phyloP scores from a whole-genome alignment of 352 stramenopile genomes.

The Pythium chondricola region DNA sequence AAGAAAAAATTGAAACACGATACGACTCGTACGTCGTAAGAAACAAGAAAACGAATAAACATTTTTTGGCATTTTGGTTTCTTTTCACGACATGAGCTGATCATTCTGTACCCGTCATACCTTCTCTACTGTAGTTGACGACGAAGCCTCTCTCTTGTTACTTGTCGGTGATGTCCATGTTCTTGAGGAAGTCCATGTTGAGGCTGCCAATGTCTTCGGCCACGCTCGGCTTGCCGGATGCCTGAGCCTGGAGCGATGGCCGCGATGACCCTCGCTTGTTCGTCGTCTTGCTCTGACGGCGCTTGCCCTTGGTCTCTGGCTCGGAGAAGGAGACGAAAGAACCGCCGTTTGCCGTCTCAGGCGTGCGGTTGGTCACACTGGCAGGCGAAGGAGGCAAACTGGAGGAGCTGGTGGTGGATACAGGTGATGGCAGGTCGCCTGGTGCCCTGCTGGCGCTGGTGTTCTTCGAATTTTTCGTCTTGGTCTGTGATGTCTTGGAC shows the following conservation, averaged over 20 bases:
- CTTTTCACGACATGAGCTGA: too few species aligned
- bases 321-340: slow-evolving; percentile 28
- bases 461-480: background rate
- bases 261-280: slow-evolving; percentile 7
- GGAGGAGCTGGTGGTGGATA: background rate
- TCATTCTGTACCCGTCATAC: too few species aligned
- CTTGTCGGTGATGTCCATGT: slow-evolving; percentile 24
- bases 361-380: background rate
- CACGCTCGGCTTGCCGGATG: slow-evolving; percentile 26
- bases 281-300: slow-evolving; percentile 8
- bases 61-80: too few species aligned
- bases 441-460: too few species aligned
- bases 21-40: too few species aligned
- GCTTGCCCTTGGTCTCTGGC: background rate
- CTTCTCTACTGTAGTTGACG: too few species aligned
- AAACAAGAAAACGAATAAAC: too few species aligned
- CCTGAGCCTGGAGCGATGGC: slow-evolving; percentile 11
- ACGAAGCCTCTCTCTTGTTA: slow-evolving; percentile 13
- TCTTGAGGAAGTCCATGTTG: slow-evolving; percentile 81
- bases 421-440: background rate
- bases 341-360: slow-evolving; percentile 1
- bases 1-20: too few species aligned
- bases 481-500: too few species aligned
- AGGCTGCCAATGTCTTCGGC: slow-evolving; percentile 50
- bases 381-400: too few species aligned